These are phyloP conservation scores for Ganoderma boninense DNA, from an alignment of 1,284 basidiomycete genomes.

Conservation along the genomic window DNA sequence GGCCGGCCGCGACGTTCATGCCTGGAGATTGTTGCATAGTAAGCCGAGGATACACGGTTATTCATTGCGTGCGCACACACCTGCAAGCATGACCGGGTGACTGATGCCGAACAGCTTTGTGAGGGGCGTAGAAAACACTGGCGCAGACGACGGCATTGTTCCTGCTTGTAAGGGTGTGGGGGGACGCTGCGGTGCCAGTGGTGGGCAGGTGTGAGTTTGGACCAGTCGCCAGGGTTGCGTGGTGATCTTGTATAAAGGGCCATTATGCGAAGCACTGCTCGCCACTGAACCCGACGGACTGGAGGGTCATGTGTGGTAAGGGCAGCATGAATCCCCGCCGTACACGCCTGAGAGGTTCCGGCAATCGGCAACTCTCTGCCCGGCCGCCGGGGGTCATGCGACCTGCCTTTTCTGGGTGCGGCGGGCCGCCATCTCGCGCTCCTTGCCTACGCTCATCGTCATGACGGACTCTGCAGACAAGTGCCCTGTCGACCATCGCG, in stretches of 20 bases:
- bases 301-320: neutral
- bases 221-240: neutral
- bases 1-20: constrained; percentile 89
- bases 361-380: neutral
- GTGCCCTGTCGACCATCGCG: constrained; percentile 67
- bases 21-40: constrained; percentile 45
- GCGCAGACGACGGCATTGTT: constrained; percentile 71
- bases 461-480: constrained; percentile 48
- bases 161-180: neutral
- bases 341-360: neutral
- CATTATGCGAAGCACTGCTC: neutral
- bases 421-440: neutral
- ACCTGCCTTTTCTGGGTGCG: neutral
- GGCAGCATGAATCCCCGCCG: too few species aligned
- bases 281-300: neutral
- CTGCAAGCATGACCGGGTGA: constrained; percentile 85
- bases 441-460: constrained; percentile 6
- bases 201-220: neutral
- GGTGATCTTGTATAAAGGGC: neutral
- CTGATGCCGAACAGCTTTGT: constrained; percentile 79
- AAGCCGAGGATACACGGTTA: too few species aligned
- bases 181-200: neutral
- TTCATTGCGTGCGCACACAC: constrained; percentile 37
- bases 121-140: constrained; percentile 69
- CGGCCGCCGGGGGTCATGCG: neutral